phyloP scores from a whole-genome alignment of 352 stramenopile genomes.

The Albugo candida region DNA sequence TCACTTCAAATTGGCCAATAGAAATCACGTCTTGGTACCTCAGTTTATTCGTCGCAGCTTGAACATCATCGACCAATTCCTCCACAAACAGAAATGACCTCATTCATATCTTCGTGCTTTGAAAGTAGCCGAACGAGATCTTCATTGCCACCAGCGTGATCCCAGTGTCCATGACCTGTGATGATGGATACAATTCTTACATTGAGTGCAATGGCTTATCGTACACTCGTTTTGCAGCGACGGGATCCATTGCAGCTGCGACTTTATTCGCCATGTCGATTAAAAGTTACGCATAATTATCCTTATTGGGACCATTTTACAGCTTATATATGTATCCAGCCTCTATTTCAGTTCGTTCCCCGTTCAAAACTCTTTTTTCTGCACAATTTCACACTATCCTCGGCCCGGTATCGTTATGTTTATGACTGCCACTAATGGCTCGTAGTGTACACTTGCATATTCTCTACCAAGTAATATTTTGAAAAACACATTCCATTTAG shows the following conservation, averaged over 20 bases:
- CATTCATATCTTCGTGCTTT: conserved; percentile 5
- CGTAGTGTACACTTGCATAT: too few relatives aligned
- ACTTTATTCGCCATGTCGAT: conserved; percentile 39
- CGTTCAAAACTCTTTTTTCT: too few relatives aligned
- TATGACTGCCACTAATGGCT: too few relatives aligned
- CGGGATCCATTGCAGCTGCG: conserved; percentile 72
- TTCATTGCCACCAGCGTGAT: conserved; percentile 79
- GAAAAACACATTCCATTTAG: too few relatives aligned
- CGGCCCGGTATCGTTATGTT: too few relatives aligned
- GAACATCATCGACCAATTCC: conserved; percentile 40
- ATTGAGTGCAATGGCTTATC: conserved; percentile 24
- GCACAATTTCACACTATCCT: too few relatives aligned
- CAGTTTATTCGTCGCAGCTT: conserved; percentile 32
- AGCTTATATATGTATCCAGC: too few relatives aligned
- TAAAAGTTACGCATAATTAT: conserved; percentile 87
- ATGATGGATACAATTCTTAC: conserved; percentile 71
- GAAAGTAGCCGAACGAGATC: conserved; percentile 34
- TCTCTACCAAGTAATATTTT: too few relatives aligned
- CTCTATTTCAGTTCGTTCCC: too few relatives aligned
- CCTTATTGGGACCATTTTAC: conserved; percentile 47
- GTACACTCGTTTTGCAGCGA: conserved; percentile 66
- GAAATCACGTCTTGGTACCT: conserved; percentile 37
- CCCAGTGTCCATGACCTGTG: conserved; percentile 82
- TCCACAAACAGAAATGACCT: conserved; percentile 47
- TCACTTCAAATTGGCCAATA: conserved; percentile 32